Evolutionary conservation across 106 monocot genomes (phyloP).

Genomic region (Platanthera zijinensis): DNA sequence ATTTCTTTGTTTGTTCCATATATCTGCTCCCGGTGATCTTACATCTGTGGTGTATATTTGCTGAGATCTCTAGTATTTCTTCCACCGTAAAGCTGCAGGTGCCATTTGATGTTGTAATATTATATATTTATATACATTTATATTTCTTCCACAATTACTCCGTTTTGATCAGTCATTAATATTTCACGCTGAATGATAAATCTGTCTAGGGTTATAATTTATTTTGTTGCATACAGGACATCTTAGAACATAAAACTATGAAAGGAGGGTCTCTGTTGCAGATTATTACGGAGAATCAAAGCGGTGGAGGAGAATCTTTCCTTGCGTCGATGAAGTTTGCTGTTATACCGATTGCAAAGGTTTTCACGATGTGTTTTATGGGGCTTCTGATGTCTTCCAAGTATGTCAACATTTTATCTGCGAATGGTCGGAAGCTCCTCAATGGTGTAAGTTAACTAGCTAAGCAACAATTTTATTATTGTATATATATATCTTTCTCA

Average conservation of each 20-base stretch:
- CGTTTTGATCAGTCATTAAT: background rate
- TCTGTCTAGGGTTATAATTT: background rate
- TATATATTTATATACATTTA: too few relatives aligned
- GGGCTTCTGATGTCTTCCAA: constrained; percentile 91
- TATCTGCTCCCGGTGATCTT: background rate
- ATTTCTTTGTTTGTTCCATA: background rate
- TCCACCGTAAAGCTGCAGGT: background rate
- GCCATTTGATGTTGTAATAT: background rate
- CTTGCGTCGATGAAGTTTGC: constrained; percentile 58
- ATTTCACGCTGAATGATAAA: background rate
- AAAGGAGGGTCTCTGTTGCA: constrained; percentile 50
- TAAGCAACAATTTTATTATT: background rate
- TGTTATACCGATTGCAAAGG: constrained; percentile 77
- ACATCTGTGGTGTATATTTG: background rate
- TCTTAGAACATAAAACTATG: background rate
- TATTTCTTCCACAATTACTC: background rate
- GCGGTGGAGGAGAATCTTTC: constrained; percentile 44
- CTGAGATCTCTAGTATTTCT: background rate
- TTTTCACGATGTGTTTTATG: constrained; percentile 82
- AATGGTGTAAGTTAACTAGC: constrained; percentile 50
- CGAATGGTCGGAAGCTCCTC: constrained; percentile 93
- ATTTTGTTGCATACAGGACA: background rate
- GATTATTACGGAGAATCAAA: constrained; percentile 22
- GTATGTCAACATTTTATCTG: constrained; percentile 68
- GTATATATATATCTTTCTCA: too few relatives aligned